Evolutionary conservation across 2,329 filamentous ascomycete species (phyloP).

Genomic region (Paraconiothyrium brasiliense): DNA sequence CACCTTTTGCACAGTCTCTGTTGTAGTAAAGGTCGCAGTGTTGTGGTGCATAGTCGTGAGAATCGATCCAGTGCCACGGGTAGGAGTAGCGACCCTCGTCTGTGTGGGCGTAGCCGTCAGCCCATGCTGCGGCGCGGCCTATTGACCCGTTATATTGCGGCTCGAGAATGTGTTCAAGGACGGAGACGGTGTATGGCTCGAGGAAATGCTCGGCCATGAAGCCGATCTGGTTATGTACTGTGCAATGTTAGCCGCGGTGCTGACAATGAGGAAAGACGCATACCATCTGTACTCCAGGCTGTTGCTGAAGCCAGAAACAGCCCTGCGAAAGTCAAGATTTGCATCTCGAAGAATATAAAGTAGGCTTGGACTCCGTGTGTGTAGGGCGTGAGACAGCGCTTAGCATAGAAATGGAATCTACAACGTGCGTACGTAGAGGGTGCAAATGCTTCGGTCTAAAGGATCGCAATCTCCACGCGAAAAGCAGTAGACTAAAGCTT

Average conservation of each 20-base stretch:
- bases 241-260: constrained; percentile 17
- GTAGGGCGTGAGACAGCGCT: background rate
- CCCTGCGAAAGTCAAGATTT: constrained; percentile 17
- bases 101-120: constrained; percentile 51
- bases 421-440: background rate
- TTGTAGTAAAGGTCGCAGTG: constrained; percentile 49
- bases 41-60: constrained; percentile 45
- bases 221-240: constrained; percentile 54
- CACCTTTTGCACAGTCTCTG: constrained; percentile 49
- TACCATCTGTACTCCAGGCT: constrained; percentile 49
- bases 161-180: constrained; percentile 49
- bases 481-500: background rate
- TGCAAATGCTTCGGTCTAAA: background rate
- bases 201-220: constrained; percentile 52
- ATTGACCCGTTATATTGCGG: constrained; percentile 52
- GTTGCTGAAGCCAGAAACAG: constrained; percentile 26
- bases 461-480: background rate
- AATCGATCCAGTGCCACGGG: constrained; percentile 55
- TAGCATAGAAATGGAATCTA: background rate
- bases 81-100: constrained; percentile 52
- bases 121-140: constrained; percentile 52
- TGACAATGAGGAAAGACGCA: background rate
- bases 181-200: constrained; percentile 38
- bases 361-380: background rate
- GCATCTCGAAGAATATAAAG: background rate